These are phyloP conservation scores for Erodium trifolium DNA, from an alignment of 441 rosid species.

Conservation along the genomic window DNA sequence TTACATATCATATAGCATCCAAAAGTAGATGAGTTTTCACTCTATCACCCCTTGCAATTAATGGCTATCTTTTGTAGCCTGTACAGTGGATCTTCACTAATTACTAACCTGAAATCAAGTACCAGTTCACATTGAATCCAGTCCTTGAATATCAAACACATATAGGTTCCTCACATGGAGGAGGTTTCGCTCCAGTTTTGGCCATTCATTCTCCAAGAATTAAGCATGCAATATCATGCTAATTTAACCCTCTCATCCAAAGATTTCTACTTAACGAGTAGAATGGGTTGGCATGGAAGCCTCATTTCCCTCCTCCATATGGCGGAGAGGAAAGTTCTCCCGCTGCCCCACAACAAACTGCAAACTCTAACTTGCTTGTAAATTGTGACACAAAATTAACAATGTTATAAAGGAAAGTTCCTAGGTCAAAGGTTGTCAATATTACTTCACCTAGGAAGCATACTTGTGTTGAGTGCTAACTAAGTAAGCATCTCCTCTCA, in stretches of 20 bases:
- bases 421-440: constrained; percentile 8
- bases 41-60: not conserved
- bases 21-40: constrained; percentile 7
- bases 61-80: constrained; percentile 6
- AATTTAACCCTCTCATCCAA: not conserved
- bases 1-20: not conserved
- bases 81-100: constrained; percentile 1
- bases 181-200: constrained; percentile 1
- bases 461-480: constrained; percentile 3
- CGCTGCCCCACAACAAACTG: constrained; percentile 3
- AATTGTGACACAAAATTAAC: constrained; percentile 2
- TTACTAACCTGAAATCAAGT: constrained; percentile 1
- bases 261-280: not conserved
- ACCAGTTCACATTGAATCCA: not conserved
- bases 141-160: constrained; percentile 6
- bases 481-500: not conserved
- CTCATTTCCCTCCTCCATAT: not conserved
- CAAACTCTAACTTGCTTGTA: constrained; percentile 3
- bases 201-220: constrained; percentile 2
- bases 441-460: not conserved
- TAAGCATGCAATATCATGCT: not conserved
- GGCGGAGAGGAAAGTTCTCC: constrained; percentile 8
- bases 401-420: constrained; percentile 6
- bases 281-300: not conserved
- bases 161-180: constrained; percentile 5